Percentiles rank a stretch among this genome's conserved stretches.
These are phyloP conservation scores for Globisporangium middletonii DNA, from an alignment of 352 stramenopile genomes.

Conservation along the genomic window DNA sequence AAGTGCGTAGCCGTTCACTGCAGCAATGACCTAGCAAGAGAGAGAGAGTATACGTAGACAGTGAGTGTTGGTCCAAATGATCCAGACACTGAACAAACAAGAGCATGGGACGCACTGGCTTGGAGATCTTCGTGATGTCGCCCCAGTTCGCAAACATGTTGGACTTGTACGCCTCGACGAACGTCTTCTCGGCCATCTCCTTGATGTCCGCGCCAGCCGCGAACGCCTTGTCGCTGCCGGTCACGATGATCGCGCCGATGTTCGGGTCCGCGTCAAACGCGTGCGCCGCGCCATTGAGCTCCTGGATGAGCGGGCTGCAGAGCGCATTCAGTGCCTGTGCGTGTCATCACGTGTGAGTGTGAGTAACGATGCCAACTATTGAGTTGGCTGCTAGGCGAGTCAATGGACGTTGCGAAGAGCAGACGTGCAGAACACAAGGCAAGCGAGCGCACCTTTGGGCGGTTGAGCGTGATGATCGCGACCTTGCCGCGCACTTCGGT, in stretches of 20 bases:
- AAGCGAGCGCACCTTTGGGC: conserved; percentile 76
- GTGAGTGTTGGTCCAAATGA: background rate
- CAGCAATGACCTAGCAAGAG: conserved; percentile 81
- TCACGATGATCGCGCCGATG: conserved; percentile 95
- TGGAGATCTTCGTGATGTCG: conserved; percentile 92
- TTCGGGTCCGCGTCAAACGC: conserved; percentile 91
- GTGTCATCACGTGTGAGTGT: background rate
- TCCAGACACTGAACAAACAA: background rate
- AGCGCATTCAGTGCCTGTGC: conserved; percentile 93
- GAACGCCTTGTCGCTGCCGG: conserved; percentile 95
- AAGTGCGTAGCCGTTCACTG: conserved; percentile 97
- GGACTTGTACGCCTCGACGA: conserved; percentile 90
- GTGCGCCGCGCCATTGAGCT: conserved; percentile 92
- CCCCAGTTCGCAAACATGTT: conserved; percentile 98
- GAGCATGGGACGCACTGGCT: conserved; percentile 59
- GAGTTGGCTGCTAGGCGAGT: too few species aligned
- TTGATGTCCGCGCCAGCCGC: conserved; percentile 96
- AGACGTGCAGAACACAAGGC: background rate
- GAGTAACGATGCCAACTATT: background rate
- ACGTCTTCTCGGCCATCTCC: conserved; percentile 93
- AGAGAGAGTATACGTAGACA: too few species aligned
- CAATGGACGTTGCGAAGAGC: too few species aligned
- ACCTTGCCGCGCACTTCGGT: conserved; percentile 88
- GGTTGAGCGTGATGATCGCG: conserved; percentile 94
- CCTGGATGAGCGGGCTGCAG: conserved; percentile 91